phyloP scores from a whole-genome alignment of 139 green algal genomes.

The Chlorella sp. region DNA sequence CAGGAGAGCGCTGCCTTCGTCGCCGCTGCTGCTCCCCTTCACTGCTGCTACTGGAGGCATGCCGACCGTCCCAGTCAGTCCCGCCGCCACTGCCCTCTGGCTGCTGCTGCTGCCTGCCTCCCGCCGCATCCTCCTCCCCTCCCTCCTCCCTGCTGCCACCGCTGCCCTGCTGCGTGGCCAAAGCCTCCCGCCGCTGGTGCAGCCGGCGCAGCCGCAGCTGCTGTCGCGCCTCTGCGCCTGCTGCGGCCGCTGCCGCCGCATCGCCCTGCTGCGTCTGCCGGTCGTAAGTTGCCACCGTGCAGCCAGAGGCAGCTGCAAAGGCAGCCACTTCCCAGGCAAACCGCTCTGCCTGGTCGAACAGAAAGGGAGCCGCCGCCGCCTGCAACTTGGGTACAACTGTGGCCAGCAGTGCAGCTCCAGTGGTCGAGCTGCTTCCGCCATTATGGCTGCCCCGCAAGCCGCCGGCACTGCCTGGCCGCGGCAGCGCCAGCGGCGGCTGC shows the following conservation, averaged over 20 bases:
- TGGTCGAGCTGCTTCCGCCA: neutral
- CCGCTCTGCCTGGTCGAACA: conserved; percentile 34
- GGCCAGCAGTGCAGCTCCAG: neutral
- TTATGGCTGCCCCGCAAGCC: neutral
- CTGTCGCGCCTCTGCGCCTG: neutral
- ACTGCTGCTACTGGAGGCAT: neutral
- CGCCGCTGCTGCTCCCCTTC: neutral
- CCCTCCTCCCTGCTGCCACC: neutral
- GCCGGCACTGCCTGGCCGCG: neutral
- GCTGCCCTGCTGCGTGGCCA: neutral
- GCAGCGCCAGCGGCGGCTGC: neutral
- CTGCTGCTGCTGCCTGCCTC: neutral
- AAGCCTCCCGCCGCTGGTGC: neutral
- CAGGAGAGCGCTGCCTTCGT: neutral
- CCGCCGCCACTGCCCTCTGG: neutral
- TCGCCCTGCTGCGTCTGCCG: neutral
- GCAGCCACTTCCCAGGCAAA: conserved; percentile 37
- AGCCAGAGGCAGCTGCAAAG: conserved; percentile 20
- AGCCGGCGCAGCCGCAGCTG: neutral
- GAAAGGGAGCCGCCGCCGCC: conserved; percentile 23
- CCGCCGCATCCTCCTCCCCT: neutral
- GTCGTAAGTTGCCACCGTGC: conserved; percentile 28
- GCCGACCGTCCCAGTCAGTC: neutral
- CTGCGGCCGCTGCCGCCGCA: neutral
- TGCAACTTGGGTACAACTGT: neutral